A percentile compares a stretch with the other conserved stretches of the same genome.
These are phyloP conservation scores for Umbelopsis ramanniana DNA, from an alignment of 192 early-diverging fungal genomes.

Conservation along the genomic window DNA sequence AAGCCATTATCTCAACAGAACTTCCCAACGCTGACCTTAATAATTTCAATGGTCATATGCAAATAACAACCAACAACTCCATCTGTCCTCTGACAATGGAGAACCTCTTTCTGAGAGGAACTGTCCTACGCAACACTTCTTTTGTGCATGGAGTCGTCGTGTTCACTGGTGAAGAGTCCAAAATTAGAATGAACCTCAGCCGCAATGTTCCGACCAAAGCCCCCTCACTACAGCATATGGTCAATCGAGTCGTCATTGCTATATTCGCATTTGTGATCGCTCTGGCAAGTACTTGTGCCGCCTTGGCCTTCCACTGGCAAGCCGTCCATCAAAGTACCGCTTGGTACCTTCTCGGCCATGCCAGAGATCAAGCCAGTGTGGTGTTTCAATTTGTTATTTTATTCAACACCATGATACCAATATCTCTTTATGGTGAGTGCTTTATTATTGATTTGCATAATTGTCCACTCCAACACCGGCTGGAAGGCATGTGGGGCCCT, in stretches of 20 bases:
- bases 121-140: constrained; percentile 81
- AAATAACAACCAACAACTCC: constrained; percentile 38
- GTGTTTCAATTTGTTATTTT: constrained; percentile 78
- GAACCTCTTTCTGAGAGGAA: constrained; percentile 85
- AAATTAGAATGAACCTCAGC: constrained; percentile 71
- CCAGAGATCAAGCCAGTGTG: constrained; percentile 31
- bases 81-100: constrained; percentile 74
- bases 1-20: constrained; percentile 69
- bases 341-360: constrained; percentile 57
- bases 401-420: constrained; percentile 86
- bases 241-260: constrained; percentile 80
- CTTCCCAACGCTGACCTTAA: constrained; percentile 80
- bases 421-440: constrained; percentile 69
- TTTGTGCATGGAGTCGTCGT: constrained; percentile 80
- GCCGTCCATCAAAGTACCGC: constrained; percentile 27
- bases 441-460: constrained; percentile 74
- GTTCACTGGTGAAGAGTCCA: constrained; percentile 71
- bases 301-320: constrained; percentile 57
- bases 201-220: constrained; percentile 75
- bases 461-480: constrained; percentile 35
- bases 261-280: constrained; percentile 64
- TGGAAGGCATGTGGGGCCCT: too few species aligned
- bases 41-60: constrained; percentile 81
- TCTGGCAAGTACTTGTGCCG: constrained; percentile 57
- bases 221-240: constrained; percentile 72